Evolutionary conservation across 2,329 filamentous ascomycete species (phyloP).

Genomic region (Sclerotinia borealis): DNA sequence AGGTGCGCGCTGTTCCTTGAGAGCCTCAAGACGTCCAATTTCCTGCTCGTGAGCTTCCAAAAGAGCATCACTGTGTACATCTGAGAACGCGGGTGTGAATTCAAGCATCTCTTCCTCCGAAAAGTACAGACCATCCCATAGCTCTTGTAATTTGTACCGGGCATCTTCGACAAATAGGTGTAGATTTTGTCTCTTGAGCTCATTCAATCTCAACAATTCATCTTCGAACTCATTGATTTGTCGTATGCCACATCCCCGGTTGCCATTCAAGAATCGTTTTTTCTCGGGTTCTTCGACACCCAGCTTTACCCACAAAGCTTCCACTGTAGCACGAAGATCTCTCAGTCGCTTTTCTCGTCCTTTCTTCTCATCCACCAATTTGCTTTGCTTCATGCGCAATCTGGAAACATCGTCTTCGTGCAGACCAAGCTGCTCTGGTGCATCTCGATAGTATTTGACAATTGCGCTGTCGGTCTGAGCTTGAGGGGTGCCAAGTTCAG

Average conservation of each 20-base stretch:
- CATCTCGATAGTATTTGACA: slow-evolving; percentile 81
- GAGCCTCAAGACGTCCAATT: slow-evolving; percentile 70
- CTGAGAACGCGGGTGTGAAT: slow-evolving; percentile 93
- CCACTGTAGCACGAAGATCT: slow-evolving; percentile 72
- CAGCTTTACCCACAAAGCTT: slow-evolving; percentile 82
- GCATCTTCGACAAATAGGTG: slow-evolving; percentile 96
- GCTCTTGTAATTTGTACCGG: slow-evolving; percentile 79
- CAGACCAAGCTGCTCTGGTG: slow-evolving; percentile 88
- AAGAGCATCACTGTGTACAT: slow-evolving; percentile 93
- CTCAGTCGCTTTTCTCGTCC: slow-evolving; percentile 68
- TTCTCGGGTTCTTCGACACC: slow-evolving; percentile 76
- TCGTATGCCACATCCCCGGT: slow-evolving; percentile 83
- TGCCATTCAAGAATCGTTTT: slow-evolving; percentile 77
- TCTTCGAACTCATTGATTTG: slow-evolving; percentile 96
- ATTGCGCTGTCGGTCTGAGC: slow-evolving; percentile 84
- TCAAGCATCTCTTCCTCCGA: slow-evolving; percentile 98
- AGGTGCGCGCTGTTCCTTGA: slow-evolving; percentile 83
- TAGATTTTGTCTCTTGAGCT: slow-evolving; percentile 90
- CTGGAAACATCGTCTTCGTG: slow-evolving; percentile 78
- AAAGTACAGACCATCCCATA: slow-evolving; percentile 92
- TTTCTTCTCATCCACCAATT: slow-evolving; percentile 82
- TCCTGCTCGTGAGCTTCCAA: slow-evolving; percentile 93
- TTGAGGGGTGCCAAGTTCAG: slow-evolving; percentile 88
- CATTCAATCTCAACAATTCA: slow-evolving; percentile 77
- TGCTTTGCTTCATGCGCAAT: slow-evolving; percentile 70